Evolutionary conservation across 1,284 basidiomycete genomes (phyloP).

Genomic region (Heliocybe sulcata): DNA sequence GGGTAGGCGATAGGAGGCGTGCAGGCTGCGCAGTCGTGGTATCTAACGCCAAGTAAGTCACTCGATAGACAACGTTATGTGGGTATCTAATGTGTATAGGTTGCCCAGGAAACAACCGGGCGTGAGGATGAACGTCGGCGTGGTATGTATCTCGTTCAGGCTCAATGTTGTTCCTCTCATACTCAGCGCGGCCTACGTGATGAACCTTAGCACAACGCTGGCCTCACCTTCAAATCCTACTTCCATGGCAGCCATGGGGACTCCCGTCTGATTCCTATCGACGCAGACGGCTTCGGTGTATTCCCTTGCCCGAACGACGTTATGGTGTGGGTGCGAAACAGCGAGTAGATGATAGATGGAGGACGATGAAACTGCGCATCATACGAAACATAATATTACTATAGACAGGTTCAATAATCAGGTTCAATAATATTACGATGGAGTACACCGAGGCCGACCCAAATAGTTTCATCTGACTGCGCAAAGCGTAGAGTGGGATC

Average conservation of each 20-base stretch:
- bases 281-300: constrained; percentile 46
- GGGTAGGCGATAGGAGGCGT: constrained; percentile 43
- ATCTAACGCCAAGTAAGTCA: constrained; percentile 46
- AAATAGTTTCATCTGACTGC: no score
- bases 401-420: no score
- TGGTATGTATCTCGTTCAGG: constrained; percentile 10
- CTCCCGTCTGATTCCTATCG: constrained; percentile 32
- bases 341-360: not conserved
- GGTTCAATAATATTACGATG: no score
- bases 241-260: constrained; percentile 36
- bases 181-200: not conserved
- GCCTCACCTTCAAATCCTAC: constrained; percentile 35
- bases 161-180: not conserved
- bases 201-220: constrained; percentile 31
- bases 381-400: no score
- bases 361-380: no score
- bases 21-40: constrained; percentile 60
- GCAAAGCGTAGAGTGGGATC: no score
- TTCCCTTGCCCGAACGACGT: constrained; percentile 51
- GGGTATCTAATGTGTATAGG: not conserved
- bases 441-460: no score
- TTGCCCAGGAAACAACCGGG: not conserved
- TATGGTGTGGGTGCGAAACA: constrained; percentile 45
- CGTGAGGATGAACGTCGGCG: not conserved
- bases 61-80: not conserved